These are phyloP conservation scores for Cryptococcus sp. DNA, from an alignment of 1,284 basidiomycete genomes.

Conservation along the genomic window DNA sequence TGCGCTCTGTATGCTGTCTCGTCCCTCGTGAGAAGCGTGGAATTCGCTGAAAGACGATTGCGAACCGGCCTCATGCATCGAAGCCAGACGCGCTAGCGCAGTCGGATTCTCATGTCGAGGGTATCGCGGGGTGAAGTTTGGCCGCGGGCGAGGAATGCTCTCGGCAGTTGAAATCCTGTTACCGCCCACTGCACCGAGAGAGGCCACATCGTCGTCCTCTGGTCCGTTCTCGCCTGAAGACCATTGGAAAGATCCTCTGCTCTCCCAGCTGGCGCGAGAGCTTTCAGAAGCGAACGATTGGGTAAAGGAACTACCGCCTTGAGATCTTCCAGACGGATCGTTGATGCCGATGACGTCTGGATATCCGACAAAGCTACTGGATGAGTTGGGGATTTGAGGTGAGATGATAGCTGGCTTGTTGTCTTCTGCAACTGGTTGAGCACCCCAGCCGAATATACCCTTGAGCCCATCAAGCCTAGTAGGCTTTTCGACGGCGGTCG, in stretches of 20 bases:
- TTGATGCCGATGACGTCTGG: constrained; percentile 44
- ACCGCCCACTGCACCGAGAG: constrained; percentile 18
- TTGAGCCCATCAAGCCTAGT: constrained; percentile 41
- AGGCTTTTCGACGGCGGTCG: constrained; percentile 29
- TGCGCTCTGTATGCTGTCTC: constrained; percentile 16
- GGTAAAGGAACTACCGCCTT: constrained; percentile 44
- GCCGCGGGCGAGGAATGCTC: constrained; percentile 45
- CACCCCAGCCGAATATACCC: constrained; percentile 41
- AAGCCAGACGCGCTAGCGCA: constrained; percentile 34
- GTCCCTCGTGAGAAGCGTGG: constrained; percentile 25
- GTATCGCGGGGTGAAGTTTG: constrained; percentile 50
- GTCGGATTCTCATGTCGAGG: constrained; percentile 45
- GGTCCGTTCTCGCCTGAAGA: constrained; percentile 40
- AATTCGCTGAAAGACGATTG: constrained; percentile 41
- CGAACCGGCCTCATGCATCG: constrained; percentile 29
- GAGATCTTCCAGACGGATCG: constrained; percentile 29
- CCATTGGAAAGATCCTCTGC: constrained; percentile 49
- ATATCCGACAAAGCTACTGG: constrained; percentile 34
- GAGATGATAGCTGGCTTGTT: constrained; percentile 17
- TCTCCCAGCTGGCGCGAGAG: constrained; percentile 51
- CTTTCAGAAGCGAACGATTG: constrained; percentile 37
- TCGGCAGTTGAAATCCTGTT: constrained; percentile 37
- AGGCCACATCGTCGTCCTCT: constrained; percentile 23
- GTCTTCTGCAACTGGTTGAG: constrained; percentile 22
- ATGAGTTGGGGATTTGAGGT: constrained; percentile 18